Conservation (phyloP, 768 basidiomycete species). For the Neoboletus magnificus region DNA sequence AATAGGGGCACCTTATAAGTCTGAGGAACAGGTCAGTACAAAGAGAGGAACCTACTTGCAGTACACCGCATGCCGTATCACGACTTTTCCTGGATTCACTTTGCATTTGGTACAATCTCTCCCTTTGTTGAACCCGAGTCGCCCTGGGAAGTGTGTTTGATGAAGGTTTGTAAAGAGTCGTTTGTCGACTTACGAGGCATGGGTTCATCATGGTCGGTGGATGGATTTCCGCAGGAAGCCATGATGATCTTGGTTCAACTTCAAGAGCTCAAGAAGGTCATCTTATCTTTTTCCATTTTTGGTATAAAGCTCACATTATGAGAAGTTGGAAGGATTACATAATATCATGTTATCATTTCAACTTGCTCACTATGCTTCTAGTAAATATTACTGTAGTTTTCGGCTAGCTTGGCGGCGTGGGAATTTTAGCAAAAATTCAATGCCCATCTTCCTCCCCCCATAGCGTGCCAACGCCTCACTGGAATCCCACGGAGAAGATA, state of each 20-base stretch:
- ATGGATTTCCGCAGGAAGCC: slow-evolving; percentile 64
- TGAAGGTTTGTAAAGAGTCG: neutral
- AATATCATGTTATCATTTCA: no score
- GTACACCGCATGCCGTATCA: slow-evolving; percentile 78
- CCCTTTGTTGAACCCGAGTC: slow-evolving; percentile 63
- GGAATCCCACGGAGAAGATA: no score
- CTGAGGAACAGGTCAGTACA: slow-evolving; percentile 6
- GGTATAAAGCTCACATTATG: neutral
- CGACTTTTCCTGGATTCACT: slow-evolving; percentile 56
- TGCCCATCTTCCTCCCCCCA: no score
- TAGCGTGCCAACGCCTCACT: no score
- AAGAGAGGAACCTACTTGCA: slow-evolving; percentile 59
- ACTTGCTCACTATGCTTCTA: no score
- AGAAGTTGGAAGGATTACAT: no score
- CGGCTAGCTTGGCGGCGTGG: no score
- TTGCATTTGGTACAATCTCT: slow-evolving; percentile 76
- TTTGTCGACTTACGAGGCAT: slow-evolving; percentile 57
- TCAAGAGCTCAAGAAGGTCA: neutral
- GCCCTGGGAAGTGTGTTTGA: slow-evolving; percentile 39
- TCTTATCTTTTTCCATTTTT: slow-evolving; percentile 4
- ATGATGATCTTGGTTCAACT: slow-evolving; percentile 21
- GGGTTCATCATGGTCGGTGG: slow-evolving; percentile 52
- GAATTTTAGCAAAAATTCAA: no score
- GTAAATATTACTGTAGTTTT: no score
- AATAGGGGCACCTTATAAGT: neutral